phyloP scores from a whole-genome alignment of 768 basidiomycete genomes.

The Auricularia cornea region DNA sequence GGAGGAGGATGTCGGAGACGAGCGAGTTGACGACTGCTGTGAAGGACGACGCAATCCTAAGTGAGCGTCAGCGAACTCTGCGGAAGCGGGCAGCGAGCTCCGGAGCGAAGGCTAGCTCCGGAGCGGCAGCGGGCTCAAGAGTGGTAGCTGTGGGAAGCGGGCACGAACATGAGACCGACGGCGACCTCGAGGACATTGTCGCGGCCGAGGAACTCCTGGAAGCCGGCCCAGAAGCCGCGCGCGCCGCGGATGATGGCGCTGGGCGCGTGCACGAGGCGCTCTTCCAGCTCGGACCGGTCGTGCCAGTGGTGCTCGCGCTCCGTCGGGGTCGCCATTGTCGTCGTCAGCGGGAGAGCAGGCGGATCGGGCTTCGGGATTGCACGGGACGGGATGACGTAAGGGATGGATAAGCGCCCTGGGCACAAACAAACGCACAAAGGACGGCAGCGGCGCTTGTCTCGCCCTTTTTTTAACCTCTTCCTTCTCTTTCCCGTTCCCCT shows the following conservation, averaged over 20 bases:
- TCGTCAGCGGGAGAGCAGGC: no score
- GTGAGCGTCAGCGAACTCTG: background rate
- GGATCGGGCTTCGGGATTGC: no score
- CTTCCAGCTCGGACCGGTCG: background rate
- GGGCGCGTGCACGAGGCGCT: background rate
- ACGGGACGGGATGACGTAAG: no score
- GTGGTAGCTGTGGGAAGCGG: no score
- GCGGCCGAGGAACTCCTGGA: constrained; percentile 9
- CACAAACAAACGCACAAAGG: no score
- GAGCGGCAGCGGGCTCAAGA: no score
- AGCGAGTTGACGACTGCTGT: constrained; percentile 34
- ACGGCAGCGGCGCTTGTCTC: no score
- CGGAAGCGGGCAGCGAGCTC: background rate
- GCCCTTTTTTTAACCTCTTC: no score
- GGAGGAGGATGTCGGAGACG: constrained; percentile 35
- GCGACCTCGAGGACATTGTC: constrained; percentile 42
- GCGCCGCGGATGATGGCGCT: background rate
- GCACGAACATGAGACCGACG: constrained; percentile 31
- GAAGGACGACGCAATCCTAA: constrained; percentile 30
- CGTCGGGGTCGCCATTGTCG: no score
- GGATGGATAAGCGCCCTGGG: no score
- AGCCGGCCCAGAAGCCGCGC: background rate
- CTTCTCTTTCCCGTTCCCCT: no score
- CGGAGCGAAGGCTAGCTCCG: no score
- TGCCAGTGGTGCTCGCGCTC: background rate